phyloP scores from a whole-genome alignment of 192 early-diverging fungal species.

The Coemansia sp. region DNA sequence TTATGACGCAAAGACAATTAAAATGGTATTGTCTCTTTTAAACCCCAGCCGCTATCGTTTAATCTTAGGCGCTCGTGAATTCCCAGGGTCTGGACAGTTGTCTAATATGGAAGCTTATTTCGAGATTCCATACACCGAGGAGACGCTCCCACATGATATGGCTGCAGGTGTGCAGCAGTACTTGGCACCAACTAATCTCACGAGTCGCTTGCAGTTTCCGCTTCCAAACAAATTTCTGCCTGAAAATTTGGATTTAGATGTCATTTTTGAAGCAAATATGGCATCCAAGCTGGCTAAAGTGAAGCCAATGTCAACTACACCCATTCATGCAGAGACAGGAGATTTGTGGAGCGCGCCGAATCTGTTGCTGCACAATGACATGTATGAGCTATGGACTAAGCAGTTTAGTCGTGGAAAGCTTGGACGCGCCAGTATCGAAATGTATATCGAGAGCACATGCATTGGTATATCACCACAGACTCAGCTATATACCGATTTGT shows the following conservation, averaged over 20 bases:
- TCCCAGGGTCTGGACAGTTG: slow-evolving; percentile 14
- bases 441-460: slow-evolving; percentile 7
- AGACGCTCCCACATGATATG: slow-evolving; percentile 24
- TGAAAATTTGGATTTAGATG: slow-evolving; percentile 23
- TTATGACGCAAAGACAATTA: slow-evolving; percentile 1
- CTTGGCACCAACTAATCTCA: too few relatives aligned
- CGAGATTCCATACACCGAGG: slow-evolving; percentile 64
- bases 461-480: not conserved
- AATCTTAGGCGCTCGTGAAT: slow-evolving; percentile 36
- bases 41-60: slow-evolving; percentile 58
- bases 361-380: slow-evolving; percentile 5
- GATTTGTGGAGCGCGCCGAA: slow-evolving; percentile 9
- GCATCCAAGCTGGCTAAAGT: not conserved
- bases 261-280: not conserved
- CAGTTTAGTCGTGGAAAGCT: not conserved
- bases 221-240: slow-evolving; percentile 2
- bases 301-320: not conserved
- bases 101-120: slow-evolving; percentile 67
- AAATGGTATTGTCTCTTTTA: slow-evolving; percentile 30
- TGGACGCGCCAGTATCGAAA: slow-evolving; percentile 1
- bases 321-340: not conserved
- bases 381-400: slow-evolving; percentile 15
- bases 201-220: slow-evolving; percentile 5
- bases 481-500: not conserved
- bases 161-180: not conserved